phyloP scores from a whole-genome alignment of 2,329 filamentous ascomycete genomes.

The Pseudogymnoascus sp. region DNA sequence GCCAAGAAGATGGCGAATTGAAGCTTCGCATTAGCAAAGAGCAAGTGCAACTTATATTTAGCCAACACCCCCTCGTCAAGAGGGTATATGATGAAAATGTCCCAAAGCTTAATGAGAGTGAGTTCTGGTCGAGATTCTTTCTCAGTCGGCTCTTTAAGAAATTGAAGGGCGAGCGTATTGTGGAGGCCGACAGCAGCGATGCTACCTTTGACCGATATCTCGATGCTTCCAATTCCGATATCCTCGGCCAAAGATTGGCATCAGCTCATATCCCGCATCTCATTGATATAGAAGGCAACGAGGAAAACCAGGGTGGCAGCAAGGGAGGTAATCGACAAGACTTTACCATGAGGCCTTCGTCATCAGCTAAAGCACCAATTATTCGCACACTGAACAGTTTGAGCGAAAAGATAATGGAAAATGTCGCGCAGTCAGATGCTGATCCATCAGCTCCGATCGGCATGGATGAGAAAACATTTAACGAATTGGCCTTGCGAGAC shows the following conservation, averaged over 20 bases:
- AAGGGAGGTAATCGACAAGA: constrained; percentile 79
- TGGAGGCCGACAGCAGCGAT: constrained; percentile 69
- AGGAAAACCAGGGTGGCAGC: constrained; percentile 84
- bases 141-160: constrained; percentile 84
- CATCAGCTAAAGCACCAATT: constrained; percentile 73
- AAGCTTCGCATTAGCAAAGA: constrained; percentile 83
- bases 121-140: constrained; percentile 95
- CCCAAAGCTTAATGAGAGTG: constrained; percentile 65
- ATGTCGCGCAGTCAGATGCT: constrained; percentile 72
- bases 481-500: constrained; percentile 70
- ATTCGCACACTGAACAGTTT: constrained; percentile 82
- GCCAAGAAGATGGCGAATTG: constrained; percentile 63
- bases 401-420: constrained; percentile 87
- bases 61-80: constrained; percentile 84
- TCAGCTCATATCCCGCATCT: constrained; percentile 72
- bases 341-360: constrained; percentile 74
- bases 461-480: constrained; percentile 65
- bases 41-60: constrained; percentile 88
- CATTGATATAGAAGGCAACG: constrained; percentile 88
- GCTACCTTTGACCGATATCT: constrained; percentile 80
- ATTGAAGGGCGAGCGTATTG: constrained; percentile 79
- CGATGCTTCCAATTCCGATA: constrained; percentile 56
- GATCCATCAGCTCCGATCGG: constrained; percentile 57
- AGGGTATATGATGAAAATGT: constrained; percentile 91
- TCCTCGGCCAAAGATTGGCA: constrained; percentile 45